Base-by-base conservation (phyloP, 1,139 yeast genomes). In the Protomyces lactucae-debilis region DNA sequence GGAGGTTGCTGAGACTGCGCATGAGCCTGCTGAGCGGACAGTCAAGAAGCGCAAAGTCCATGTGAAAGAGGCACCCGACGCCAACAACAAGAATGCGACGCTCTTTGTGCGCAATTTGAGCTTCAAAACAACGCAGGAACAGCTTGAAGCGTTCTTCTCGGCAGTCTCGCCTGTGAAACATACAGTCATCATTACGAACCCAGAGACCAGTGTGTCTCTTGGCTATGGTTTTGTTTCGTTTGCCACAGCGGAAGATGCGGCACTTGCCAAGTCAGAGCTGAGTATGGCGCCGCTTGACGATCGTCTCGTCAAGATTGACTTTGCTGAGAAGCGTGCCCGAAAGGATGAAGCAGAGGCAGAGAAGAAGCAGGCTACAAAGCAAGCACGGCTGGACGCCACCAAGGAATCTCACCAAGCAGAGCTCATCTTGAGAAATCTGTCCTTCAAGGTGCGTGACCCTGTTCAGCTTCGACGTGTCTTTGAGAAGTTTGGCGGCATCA, bases 151-250 rank as follows among this genome's bases (percentile, higher is more conserved):
- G 91, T 90, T 81, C 76, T 93, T 93, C 73, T 87, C 98, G 0
- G 90, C 90, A 69, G 87, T 91, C 75, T 95, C 90, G 0, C 99
- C 99, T 3, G 95, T 93, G 14, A 91, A 87, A 76, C 99, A 93
- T 76, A 96, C 98, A 3, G 95, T 91, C 60, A 83, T 93, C 60
- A 99, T 95, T 28, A 87, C 81, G 56, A 97, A 93, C 73, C 79
- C 81, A 14, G 84, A 87, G 57, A 83, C 87, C 57, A 78, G 83
- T 57, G 74, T 77, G 48, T 88, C 96, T 3, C 83, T 95, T 75
- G 98, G 99, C 1, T 95, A 91, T 76, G 99, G 99, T 6, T 95
- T 95, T 75, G 99, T 91, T 18, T 87, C 96, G 56, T 93, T 95
- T 75, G 84, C 89, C 1, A 78, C 83, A 66, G 92, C 89, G 68